Percentiles rank a stretch among this genome's conserved stretches.
phyloP scores from a whole-genome alignment of 257 asterid species.

The Asclepias syriaca region DNA sequence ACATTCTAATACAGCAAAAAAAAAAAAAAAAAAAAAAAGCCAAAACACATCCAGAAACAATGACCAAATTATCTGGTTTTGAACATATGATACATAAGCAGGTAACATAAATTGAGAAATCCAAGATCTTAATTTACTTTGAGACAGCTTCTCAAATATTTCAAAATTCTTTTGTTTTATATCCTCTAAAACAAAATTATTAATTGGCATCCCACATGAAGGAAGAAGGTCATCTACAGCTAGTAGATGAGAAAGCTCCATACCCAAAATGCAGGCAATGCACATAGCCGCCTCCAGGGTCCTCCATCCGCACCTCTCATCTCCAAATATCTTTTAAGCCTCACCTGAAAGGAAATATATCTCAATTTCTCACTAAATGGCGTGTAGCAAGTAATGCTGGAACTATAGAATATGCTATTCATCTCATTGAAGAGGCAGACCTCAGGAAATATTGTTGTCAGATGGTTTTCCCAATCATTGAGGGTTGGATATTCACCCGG shows the following conservation, averaged over 20 bases:
- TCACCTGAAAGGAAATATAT: constrained; percentile 51
- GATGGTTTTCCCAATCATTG: constrained; percentile 97
- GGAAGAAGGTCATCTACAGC: background rate
- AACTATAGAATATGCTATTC: constrained; percentile 6
- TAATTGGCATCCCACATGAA: background rate
- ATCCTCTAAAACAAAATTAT: background rate
- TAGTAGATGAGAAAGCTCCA: background rate
- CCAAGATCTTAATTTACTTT: background rate
- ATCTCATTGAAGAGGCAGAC: constrained; percentile 30
- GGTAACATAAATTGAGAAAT: background rate
- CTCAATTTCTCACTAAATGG: constrained; percentile 6
- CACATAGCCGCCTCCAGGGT: constrained; percentile 97
- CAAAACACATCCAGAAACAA: background rate
- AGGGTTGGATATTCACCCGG: constrained; percentile 89
- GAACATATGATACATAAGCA: background rate
- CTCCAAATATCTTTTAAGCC: constrained; percentile 96
- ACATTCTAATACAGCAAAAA: background rate
- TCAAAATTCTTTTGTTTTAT: background rate
- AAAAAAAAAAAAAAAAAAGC: background rate
- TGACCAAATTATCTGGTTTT: background rate
- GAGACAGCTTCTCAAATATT: background rate
- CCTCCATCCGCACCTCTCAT: constrained; percentile 99
- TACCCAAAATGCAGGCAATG: constrained; percentile 98
- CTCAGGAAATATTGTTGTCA: constrained; percentile 98
- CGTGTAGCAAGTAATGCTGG: background rate